These are phyloP conservation scores for Dryadomyces quercus-mongolicae DNA, from an alignment of 2,329 filamentous ascomycete species.

Conservation along the genomic window DNA sequence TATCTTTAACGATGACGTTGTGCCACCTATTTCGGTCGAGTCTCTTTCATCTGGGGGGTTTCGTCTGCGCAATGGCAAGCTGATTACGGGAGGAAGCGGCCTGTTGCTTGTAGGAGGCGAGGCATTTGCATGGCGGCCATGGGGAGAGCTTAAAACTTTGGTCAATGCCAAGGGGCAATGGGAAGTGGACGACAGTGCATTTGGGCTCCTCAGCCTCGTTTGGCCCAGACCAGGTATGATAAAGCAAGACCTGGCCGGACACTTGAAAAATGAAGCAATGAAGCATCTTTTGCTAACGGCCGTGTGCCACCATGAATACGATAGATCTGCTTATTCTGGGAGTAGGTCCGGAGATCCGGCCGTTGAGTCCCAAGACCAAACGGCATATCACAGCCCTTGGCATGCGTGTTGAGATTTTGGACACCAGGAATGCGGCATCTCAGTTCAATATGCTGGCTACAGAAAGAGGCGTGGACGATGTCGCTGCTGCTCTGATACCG, in stretches of 20 bases:
- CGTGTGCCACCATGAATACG: background rate
- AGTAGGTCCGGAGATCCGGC: constrained; percentile 62
- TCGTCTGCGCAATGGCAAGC: constrained; percentile 68
- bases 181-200: constrained; percentile 57
- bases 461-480: constrained; percentile 72
- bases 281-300: background rate
- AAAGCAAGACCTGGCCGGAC: background rate
- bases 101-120: constrained; percentile 72
- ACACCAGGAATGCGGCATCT: constrained; percentile 85
- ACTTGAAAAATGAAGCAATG: background rate
- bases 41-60: constrained; percentile 76
- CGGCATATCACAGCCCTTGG: constrained; percentile 63
- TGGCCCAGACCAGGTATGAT: constrained; percentile 78
- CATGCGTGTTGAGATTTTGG: constrained; percentile 75
- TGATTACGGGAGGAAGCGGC: constrained; percentile 41
- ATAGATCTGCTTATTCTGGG: constrained; percentile 83
- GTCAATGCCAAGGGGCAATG: constrained; percentile 71
- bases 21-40: constrained; percentile 73
- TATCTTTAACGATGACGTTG: constrained; percentile 62
- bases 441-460: constrained; percentile 95
- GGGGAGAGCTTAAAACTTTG: constrained; percentile 42
- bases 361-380: constrained; percentile 64
- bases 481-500: constrained; percentile 80
- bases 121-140: constrained; percentile 80
- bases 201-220: constrained; percentile 63